Base-by-base conservation (phyloP, 2,329 filamentous ascomycete genomes). In the Fusarium luffae region DNA sequence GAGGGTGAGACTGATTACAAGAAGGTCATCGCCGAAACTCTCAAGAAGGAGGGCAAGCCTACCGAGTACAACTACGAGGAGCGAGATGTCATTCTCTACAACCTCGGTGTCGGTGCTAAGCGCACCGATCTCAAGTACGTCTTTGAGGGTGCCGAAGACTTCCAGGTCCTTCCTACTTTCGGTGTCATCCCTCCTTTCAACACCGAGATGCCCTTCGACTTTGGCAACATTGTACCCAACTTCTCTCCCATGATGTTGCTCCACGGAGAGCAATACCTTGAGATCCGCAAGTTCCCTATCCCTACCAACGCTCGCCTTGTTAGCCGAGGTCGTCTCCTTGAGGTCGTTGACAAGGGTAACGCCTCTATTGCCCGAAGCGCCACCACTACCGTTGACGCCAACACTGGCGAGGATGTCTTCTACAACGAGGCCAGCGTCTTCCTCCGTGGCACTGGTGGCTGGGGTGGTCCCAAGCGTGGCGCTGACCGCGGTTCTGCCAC, bases 171-270 rank as follows among this genome's bases (percentile, higher is more conserved):
- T 55, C 96, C 96, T 55, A 97, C 94, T n/a, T 99, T 93, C 77
- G 96, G 94, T 79, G 96, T 98, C 68, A 91, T 99, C 75, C 96
- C 96, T n/a, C 92, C 90, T 75, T 98, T 98, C 84, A 92, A 92
- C 82, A 91, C 93, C 65, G 86, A 92, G 72, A 84, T 90, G 66
- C 93, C 95, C 28, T 98, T 92, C 85, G 89, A 86, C 80, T 87
- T 96, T 75, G 88, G 90, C 77, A 89, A 94, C 60, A 88, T 99
- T 66, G 92, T 98, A 28, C 94, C 94, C 79, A 97, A 98, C 86
- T 99, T 98, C 86, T 93, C 89, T 40, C 95, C 94, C 67, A 98
- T 97, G 93, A 98, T 98, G 94, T 89, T 99, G 52, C 91, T 99
- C 25, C 96, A 99, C 84, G 96, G 96, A 78, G 96, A 99, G 86